These are phyloP conservation scores for Trametes coccinea DNA, from an alignment of 768 basidiomycete species.

Conservation along the genomic window DNA sequence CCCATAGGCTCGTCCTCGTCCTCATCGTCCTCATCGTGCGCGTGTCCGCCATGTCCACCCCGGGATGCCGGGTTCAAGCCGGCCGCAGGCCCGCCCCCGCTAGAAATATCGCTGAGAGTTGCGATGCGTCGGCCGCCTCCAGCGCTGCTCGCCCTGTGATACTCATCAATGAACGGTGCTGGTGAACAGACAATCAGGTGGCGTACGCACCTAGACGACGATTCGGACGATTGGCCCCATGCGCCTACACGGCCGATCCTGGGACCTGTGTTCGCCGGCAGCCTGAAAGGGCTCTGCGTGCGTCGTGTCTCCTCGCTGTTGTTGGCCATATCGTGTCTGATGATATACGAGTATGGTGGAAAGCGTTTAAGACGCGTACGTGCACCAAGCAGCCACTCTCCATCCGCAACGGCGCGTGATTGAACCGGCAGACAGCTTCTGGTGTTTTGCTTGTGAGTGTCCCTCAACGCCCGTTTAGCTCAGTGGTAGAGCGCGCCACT, in stretches of 20 bases:
- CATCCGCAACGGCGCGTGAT: not conserved
- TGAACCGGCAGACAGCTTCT: no score
- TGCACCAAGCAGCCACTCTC: not conserved
- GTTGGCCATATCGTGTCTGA: slow-evolving; percentile 10
- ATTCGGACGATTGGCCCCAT: slow-evolving; percentile 17
- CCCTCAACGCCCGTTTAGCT: slow-evolving; percentile 19
- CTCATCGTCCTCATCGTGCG: slow-evolving; percentile 49
- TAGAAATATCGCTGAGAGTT: slow-evolving; percentile 29
- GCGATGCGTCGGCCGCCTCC: slow-evolving; percentile 28
- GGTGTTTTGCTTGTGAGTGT: not conserved
- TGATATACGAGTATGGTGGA: not conserved
- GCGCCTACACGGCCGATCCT: slow-evolving; percentile 26
- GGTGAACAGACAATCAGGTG: not conserved
- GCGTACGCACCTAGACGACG: slow-evolving; percentile 19
- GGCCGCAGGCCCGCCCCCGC: slow-evolving; percentile 18
- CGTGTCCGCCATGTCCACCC: slow-evolving; percentile 24
- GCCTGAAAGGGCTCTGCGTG: slow-evolving; percentile 6
- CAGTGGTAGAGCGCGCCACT: slow-evolving; percentile 24
- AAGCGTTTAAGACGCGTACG: slow-evolving; percentile 2
- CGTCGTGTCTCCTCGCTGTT: slow-evolving; percentile 10
- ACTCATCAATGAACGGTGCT: no score
- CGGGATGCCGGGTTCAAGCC: slow-evolving; percentile 17
- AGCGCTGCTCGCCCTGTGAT: slow-evolving; percentile 2
- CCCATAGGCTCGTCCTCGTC: slow-evolving; percentile 52
- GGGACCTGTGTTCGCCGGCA: slow-evolving; percentile 21